Percentiles rank a stretch among this genome's conserved stretches.
phyloP scores from a whole-genome alignment of 2,329 filamentous ascomycete genomes.

The Alternaria arborescens region DNA sequence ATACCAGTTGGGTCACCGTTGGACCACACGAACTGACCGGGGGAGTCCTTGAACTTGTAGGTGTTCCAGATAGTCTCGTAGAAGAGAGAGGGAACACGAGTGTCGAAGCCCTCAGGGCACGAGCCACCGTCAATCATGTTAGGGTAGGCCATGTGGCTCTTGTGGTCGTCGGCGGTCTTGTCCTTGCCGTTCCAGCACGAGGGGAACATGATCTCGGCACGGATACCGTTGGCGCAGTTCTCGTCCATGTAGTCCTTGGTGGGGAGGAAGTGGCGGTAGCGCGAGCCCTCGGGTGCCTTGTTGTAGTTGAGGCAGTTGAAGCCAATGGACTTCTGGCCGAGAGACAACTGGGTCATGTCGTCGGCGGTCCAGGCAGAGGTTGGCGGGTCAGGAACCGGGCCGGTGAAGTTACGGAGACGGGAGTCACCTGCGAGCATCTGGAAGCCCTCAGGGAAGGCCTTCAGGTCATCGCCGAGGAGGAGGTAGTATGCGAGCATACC shows the following conservation, averaged over 20 bases:
- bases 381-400: conserved; percentile 69
- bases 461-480: conserved; percentile 73
- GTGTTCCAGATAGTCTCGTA: conserved; percentile 67
- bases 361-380: conserved; percentile 74
- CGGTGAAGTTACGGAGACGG: conserved; percentile 61
- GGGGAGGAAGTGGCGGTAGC: conserved; percentile 83
- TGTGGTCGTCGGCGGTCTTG: conserved; percentile 66
- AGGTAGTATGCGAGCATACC: conserved; percentile 76
- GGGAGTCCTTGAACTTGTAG: conserved; percentile 59
- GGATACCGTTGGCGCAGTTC: conserved; percentile 82
- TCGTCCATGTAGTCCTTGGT: conserved; percentile 80
- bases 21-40: conserved; percentile 70
- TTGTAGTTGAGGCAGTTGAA: conserved; percentile 96
- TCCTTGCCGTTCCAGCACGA: conserved; percentile 76
- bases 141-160: conserved; percentile 72
- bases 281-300: conserved; percentile 70
- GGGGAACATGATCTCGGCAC: conserved; percentile 76
- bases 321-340: conserved; percentile 83
- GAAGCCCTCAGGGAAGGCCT: conserved; percentile 75
- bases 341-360: conserved; percentile 72
- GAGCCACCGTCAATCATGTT: conserved; percentile 60
- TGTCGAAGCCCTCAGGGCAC: conserved; percentile 63
- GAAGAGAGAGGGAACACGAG: conserved; percentile 67
- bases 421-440: conserved; percentile 75
- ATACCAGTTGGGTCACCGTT: conserved; percentile 77